Conservation (phyloP, 2,329 filamentous ascomycete genomes). For the Thyridium curvatum region DNA sequence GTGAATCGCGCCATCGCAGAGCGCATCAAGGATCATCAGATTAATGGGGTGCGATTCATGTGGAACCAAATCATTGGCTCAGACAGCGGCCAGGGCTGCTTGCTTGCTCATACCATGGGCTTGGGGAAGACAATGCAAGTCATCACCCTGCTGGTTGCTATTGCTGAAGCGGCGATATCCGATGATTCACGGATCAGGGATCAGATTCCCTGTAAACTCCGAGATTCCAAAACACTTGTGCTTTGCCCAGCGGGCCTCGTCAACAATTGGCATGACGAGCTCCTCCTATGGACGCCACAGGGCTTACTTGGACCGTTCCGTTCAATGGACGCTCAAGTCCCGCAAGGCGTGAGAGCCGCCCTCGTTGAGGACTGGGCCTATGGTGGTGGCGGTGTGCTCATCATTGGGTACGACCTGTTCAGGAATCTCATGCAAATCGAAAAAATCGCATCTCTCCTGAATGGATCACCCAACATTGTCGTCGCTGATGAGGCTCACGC, state of each 20-base stretch:
- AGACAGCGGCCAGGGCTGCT: conserved; percentile 61
- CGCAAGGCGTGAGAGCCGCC: conserved; percentile 28
- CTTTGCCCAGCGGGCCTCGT: conserved; percentile 71
- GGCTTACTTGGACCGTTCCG: conserved; percentile 48
- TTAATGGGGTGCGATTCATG: conserved; percentile 77
- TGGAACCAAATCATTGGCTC: conserved; percentile 73
- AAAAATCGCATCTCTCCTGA: conserved; percentile 39
- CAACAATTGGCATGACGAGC: conserved; percentile 78
- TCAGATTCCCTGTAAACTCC: conserved; percentile 66
- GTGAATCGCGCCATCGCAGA: conserved; percentile 57
- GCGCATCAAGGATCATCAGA: conserved; percentile 72
- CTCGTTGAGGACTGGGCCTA: conserved; percentile 52
- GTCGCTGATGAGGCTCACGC: conserved; percentile 81
- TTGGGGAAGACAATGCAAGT: conserved; percentile 90
- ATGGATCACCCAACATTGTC: conserved; percentile 62
- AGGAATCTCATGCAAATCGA: conserved; percentile 22
- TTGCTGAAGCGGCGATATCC: conserved; percentile 61
- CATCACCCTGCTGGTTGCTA: conserved; percentile 72
- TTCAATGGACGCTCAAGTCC: conserved; percentile 41
- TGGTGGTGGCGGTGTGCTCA: conserved; percentile 60
- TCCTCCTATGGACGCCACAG: conserved; percentile 60
- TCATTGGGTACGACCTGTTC: conserved; percentile 71
- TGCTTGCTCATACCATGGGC: conserved; percentile 87
- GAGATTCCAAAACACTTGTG: conserved; percentile 58
- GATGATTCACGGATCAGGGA: conserved; percentile 43